phyloP scores from a whole-genome alignment of 208 protist species.

The Acanthamoeba polyphaga region DNA sequence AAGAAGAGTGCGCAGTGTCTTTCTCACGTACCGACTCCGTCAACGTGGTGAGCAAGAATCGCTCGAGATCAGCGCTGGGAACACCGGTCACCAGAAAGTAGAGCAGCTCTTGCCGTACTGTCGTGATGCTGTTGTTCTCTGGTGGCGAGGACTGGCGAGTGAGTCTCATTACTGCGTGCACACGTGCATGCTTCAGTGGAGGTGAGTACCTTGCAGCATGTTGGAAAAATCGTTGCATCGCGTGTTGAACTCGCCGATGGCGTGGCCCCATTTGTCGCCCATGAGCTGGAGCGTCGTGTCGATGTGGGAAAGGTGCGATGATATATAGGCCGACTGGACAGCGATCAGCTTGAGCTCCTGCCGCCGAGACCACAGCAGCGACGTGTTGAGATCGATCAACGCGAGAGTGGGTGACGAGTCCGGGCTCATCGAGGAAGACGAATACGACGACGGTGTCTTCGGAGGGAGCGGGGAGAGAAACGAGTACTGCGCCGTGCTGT shows the following conservation, averaged over 20 bases:
- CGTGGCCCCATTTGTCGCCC: slow-evolving; percentile 45
- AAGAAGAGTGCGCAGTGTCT: too few relatives aligned
- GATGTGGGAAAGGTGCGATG: slow-evolving; percentile 41
- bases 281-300: slow-evolving; percentile 37
- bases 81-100: slow-evolving; percentile 58
- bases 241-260: slow-evolving; percentile 19
- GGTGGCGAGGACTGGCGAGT: not conserved
- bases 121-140: slow-evolving; percentile 63
- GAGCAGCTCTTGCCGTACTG: slow-evolving; percentile 59
- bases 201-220: slow-evolving; percentile 25
- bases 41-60: slow-evolving; percentile 52
- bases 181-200: not conserved
- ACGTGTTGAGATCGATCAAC: slow-evolving; percentile 52
- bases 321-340: slow-evolving; percentile 46
- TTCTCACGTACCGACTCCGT: slow-evolving; percentile 11
- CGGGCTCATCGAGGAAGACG: not conserved
- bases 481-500: not conserved
- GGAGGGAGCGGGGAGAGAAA: slow-evolving; percentile 33
- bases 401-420: not conserved
- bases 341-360: slow-evolving; percentile 50
- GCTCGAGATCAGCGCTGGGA: slow-evolving; percentile 54
- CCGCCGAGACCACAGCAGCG: slow-evolving; percentile 49
- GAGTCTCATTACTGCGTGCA: not conserved
- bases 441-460: not conserved
- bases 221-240: slow-evolving; percentile 14